Percentiles rank a stretch among this genome's conserved stretches.
phyloP scores from a whole-genome alignment of 1,284 basidiomycete species.

The Pyrrhoderma noxium region DNA sequence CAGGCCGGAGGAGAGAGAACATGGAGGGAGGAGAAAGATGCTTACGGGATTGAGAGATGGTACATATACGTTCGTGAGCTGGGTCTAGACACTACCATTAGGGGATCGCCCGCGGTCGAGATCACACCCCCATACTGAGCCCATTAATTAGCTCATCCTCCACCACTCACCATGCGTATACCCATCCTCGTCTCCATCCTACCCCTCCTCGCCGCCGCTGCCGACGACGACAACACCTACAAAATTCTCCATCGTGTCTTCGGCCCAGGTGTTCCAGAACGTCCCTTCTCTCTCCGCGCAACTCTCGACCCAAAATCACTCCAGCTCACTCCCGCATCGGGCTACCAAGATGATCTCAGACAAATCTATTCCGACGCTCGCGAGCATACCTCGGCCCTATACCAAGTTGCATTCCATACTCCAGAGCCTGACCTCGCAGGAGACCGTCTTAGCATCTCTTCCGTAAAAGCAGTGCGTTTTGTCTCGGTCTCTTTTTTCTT shows the following conservation, averaged over 20 bases:
- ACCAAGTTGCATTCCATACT: slow-evolving; percentile 67
- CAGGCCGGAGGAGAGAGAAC: neutral
- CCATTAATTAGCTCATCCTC: neutral
- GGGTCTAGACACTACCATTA: too few species aligned
- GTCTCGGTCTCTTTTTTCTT: slow-evolving; percentile 6
- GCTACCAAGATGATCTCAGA: slow-evolving; percentile 32
- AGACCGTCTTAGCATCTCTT: slow-evolving; percentile 43
- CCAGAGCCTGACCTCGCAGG: slow-evolving; percentile 39
- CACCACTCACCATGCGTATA: neutral
- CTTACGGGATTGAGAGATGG: neutral
- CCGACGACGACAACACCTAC: slow-evolving; percentile 18
- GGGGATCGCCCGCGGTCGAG: too few species aligned
- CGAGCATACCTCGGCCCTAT: slow-evolving; percentile 41
- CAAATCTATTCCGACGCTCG: slow-evolving; percentile 35
- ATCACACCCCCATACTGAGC: too few species aligned
- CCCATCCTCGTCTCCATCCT: neutral
- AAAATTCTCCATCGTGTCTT: slow-evolving; percentile 35
- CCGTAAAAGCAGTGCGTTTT: slow-evolving; percentile 61
- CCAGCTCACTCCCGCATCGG: slow-evolving; percentile 16
- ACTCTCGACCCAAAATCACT: slow-evolving; percentile 26
- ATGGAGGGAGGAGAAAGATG: neutral
- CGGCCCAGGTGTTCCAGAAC: slow-evolving; percentile 30
- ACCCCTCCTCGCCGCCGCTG: slow-evolving; percentile 2
- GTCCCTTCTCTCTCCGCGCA: slow-evolving; percentile 31
- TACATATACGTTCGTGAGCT: neutral